Evolutionary conservation across 495 filamentous ascomycete genomes (phyloP).

Genomic region (Halenospora varia): DNA sequence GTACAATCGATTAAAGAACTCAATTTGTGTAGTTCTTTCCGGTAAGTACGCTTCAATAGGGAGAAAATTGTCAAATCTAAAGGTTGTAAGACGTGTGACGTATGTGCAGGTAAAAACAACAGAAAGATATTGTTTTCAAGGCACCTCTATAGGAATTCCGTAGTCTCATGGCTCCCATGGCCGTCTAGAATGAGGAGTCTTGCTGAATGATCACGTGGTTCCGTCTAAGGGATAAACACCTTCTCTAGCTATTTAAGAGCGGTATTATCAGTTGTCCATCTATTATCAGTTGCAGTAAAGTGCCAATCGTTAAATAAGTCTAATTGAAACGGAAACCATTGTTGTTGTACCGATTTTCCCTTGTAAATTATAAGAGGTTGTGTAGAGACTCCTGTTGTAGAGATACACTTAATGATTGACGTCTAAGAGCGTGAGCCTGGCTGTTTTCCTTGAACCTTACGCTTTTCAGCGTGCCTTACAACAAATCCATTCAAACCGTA

Average conservation of each 20-base stretch:
- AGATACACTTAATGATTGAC: conserved; percentile 5
- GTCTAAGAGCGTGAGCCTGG: neutral
- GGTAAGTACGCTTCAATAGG: neutral
- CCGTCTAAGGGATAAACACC: conserved; percentile 2
- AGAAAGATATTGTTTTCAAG: conserved; percentile 1
- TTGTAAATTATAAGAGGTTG: neutral
- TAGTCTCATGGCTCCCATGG: conserved; percentile 6
- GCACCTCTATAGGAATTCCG: neutral
- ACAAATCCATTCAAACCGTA: conserved; percentile 1
- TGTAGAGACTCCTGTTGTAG: neutral
- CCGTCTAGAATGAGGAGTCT: conserved; percentile 1
- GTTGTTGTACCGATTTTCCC: conserved; percentile 4
- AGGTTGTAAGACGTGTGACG: conserved; percentile 2
- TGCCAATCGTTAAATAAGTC: neutral
- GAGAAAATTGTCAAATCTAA: conserved; percentile 3
- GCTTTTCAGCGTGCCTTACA: neutral
- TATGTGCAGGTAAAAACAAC: neutral
- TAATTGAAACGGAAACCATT: neutral
- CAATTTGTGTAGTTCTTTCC: neutral
- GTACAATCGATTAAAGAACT: neutral
- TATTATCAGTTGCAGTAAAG: conserved; percentile 5
- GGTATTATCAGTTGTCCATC: neutral
- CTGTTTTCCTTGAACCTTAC: conserved; percentile 2
- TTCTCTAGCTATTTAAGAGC: conserved; percentile 4
- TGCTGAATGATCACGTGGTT: neutral